phyloP scores from a whole-genome alignment of 1,284 basidiomycete genomes.

The Sanghuangporus weigelae region DNA sequence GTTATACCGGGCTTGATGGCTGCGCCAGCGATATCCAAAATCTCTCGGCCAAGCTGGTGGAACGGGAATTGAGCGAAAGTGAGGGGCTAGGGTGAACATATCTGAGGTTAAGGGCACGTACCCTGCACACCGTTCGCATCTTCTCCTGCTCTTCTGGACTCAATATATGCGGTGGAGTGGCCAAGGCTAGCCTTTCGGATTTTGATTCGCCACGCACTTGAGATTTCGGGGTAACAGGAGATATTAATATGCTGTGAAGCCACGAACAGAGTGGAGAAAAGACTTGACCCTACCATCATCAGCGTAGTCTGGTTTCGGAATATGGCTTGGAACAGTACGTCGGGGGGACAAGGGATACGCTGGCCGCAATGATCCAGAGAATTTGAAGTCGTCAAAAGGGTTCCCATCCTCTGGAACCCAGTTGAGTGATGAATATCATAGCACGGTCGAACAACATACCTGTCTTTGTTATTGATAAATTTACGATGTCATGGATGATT shows the following conservation, averaged over 20 bases:
- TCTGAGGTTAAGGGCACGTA: constrained; percentile 34
- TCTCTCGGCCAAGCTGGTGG: constrained; percentile 78
- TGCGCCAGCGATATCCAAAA: constrained; percentile 86
- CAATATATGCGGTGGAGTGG: constrained; percentile 64
- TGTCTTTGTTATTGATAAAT: constrained; percentile 29
- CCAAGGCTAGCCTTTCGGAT: constrained; percentile 51
- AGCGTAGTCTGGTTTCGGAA: constrained; percentile 77
- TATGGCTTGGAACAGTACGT: constrained; percentile 67
- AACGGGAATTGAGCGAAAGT: constrained; percentile 18
- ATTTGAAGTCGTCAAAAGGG: constrained; percentile 64
- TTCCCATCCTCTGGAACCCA: constrained; percentile 55
- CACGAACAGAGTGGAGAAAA: constrained; percentile 24
- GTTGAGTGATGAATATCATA: background rate
- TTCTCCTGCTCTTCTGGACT: constrained; percentile 66
- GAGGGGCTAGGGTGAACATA: background rate
- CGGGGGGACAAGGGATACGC: constrained; percentile 71
- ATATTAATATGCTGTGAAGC: constrained; percentile 26
- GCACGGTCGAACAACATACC: background rate
- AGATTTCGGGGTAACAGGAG: constrained; percentile 14
- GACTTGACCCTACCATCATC: constrained; percentile 50
- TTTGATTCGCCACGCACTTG: constrained; percentile 49
- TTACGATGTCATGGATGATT: constrained; percentile 60
- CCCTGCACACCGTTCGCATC: constrained; percentile 73
- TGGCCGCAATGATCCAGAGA: constrained; percentile 69
- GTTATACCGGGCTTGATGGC: constrained; percentile 87